Evolutionary conservation across 1,284 basidiomycete genomes (phyloP), one percentile per base, ranked within the genome.

Genomic region (Vanrija pseudolonga): DNA sequence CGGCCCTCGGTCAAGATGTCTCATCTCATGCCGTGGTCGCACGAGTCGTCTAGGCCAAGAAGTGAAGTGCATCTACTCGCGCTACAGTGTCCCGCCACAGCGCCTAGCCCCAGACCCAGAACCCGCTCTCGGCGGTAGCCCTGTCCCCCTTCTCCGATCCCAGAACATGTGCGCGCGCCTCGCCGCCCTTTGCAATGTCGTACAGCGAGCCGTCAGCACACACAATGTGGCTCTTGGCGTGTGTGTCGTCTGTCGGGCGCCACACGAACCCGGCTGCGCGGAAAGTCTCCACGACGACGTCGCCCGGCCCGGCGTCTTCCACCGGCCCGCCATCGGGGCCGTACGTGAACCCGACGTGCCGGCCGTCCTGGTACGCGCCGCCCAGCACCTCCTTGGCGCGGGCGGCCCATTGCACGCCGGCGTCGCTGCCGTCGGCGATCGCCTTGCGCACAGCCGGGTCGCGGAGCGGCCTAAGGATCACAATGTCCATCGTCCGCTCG

Each of bases 181-280:
- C 79, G 8, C 85, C 86, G 6, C 82, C 82, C 19, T 68, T 67
- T 18, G 82, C 80, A 32, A 90, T 81, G 6, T 73, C 69, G 14
- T 82, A 79, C 45, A 90, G 83, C 3, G 83, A 78, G 3, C 89
- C 89, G 64, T 92, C 89, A 2, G 81, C 81, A 63, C 89, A 92
- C 15, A 91, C 65, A 17, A 85, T 70, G 67, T 86, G 47, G 15
- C 36, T 45, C 39, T 56, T 56, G 11, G 37, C 39, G 28, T 45
- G 42, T 1, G 11, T 2, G 11, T 3, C 20, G 22, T 80, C 86
- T 65, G 66, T 87, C 20, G 90, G 90, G 42, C 78, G 78, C 93
- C 93, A 97, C 57, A 85, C 83, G 84, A 91, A 95, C 5, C 85
- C 86, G 6, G 81, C 81, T 60, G 86, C 89, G 20, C 93, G 81